Percentiles rank a stretch among this genome's conserved stretches.
These are phyloP conservation scores for Diaporthe caulivora DNA, from an alignment of 2,329 filamentous ascomycete species.

Conservation along the genomic window DNA sequence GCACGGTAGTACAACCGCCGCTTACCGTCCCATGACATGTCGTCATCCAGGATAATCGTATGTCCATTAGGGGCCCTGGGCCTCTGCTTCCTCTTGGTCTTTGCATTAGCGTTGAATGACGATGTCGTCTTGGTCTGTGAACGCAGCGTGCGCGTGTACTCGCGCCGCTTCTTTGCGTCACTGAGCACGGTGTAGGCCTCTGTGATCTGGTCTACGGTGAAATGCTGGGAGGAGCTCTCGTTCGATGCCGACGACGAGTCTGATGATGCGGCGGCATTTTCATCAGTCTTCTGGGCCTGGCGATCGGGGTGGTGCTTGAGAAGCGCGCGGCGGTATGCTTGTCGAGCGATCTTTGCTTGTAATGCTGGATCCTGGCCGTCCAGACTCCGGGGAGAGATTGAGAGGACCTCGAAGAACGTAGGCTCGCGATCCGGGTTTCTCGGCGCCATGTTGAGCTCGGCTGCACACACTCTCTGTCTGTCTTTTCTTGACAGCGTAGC, in stretches of 20 bases:
- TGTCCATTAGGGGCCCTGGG: constrained; percentile 52
- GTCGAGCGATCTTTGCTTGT: constrained; percentile 53
- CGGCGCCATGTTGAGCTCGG: background rate
- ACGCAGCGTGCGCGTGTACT: constrained; percentile 22
- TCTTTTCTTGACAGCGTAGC: background rate
- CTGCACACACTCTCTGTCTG: no score
- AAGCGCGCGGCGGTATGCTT: constrained; percentile 60
- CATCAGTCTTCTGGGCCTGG: constrained; percentile 37
- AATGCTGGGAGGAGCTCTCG: constrained; percentile 5
- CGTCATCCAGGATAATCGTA: constrained; percentile 58
- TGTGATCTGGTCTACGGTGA: constrained; percentile 36
- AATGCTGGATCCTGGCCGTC: constrained; percentile 49
- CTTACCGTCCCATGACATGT: constrained; percentile 55
- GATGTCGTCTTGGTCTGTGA: constrained; percentile 41
- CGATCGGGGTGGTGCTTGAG: constrained; percentile 62
- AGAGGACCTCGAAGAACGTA: constrained; percentile 61
- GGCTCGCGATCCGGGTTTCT: constrained; percentile 43
- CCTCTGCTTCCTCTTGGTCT: background rate
- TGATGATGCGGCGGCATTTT: constrained; percentile 7
- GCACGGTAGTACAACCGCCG: constrained; percentile 53
- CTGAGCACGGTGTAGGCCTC: constrained; percentile 30
- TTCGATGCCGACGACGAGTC: background rate
- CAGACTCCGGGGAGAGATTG: constrained; percentile 53
- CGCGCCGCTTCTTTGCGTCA: constrained; percentile 13
- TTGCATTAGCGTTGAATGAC: background rate